These are phyloP conservation scores for Alnus glutinosa DNA, from an alignment of 306 rosid species.

Conservation along the genomic window DNA sequence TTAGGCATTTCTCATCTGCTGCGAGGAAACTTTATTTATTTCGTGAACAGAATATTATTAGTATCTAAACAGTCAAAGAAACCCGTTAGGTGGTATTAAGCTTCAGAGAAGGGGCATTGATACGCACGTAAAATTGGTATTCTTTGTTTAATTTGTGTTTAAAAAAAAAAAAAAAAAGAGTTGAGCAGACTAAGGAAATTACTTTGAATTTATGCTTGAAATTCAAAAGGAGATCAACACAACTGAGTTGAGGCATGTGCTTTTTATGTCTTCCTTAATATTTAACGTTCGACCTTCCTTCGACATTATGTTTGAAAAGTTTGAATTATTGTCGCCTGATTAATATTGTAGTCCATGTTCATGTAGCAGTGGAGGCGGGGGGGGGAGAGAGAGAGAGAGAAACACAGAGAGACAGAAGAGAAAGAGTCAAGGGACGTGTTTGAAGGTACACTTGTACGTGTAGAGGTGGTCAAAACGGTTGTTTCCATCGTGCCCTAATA, in stretches of 20 bases:
- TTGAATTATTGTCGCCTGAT: conserved; percentile 21
- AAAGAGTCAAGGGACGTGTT: conserved; percentile 31
- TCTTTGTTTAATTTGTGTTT: neutral
- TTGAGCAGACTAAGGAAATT: neutral
- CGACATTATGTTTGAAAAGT: conserved; percentile 22
- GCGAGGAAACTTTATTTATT: neutral
- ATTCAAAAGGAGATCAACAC: neutral
- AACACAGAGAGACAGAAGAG: conserved; percentile 13
- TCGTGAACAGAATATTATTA: neutral
- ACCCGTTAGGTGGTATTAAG: no score
- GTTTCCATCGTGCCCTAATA: neutral
- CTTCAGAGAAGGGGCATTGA: no score
- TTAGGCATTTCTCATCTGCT: neutral
- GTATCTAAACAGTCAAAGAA: neutral
- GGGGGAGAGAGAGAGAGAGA: neutral
- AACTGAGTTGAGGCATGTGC: no score
- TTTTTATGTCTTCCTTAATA: neutral
- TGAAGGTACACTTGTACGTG: conserved; percentile 27
- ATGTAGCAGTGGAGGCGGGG: neutral
- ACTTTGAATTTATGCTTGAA: neutral
- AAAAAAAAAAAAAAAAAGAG: neutral
- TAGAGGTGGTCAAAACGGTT: conserved; percentile 33
- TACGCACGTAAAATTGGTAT: neutral
- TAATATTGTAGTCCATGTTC: neutral
- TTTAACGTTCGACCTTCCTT: neutral